Evolutionary conservation across 2,329 filamentous ascomycete genomes (phyloP).

Genomic region (Fusarium sp.): DNA sequence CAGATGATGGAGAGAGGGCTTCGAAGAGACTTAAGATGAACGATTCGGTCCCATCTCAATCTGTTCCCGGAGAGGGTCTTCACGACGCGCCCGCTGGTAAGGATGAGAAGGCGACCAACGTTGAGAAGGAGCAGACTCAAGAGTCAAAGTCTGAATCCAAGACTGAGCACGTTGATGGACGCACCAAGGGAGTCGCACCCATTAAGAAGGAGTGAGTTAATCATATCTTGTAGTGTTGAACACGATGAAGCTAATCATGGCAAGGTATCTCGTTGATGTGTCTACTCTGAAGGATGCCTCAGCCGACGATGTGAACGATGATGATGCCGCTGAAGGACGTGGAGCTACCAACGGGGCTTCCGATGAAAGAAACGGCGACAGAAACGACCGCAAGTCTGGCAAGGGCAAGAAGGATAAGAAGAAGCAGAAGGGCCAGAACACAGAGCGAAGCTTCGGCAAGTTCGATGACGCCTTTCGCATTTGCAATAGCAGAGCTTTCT

Average conservation of each 20-base stretch:
- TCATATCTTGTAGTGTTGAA: neutral
- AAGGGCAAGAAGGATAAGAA: conserved; percentile 57
- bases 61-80: conserved; percentile 34
- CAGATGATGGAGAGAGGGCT: conserved; percentile 54
- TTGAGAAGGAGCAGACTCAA: conserved; percentile 27
- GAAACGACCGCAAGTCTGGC: conserved; percentile 67
- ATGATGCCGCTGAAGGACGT: conserved; percentile 63
- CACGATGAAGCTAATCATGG: conserved; percentile 2
- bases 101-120: conserved; percentile 29
- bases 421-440: conserved; percentile 79
- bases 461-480: conserved; percentile 83
- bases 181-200: conserved; percentile 71
- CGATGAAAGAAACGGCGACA: conserved; percentile 56
- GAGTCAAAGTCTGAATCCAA: conserved; percentile 17
- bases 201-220: conserved; percentile 77
- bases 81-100: conserved; percentile 33
- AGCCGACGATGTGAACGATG: conserved; percentile 52
- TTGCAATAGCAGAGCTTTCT: conserved; percentile 79
- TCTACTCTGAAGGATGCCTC: conserved; percentile 43
- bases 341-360: conserved; percentile 44
- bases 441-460: conserved; percentile 81
- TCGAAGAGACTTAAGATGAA: conserved; percentile 72
- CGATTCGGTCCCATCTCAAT: conserved; percentile 34
- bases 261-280: conserved; percentile 59
- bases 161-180: conserved; percentile 41